Percentiles rank a stretch among this genome's conserved stretches.
These are phyloP conservation scores for Leccinum sublutescens DNA, from an alignment of 768 basidiomycete genomes.

Conservation along the genomic window DNA sequence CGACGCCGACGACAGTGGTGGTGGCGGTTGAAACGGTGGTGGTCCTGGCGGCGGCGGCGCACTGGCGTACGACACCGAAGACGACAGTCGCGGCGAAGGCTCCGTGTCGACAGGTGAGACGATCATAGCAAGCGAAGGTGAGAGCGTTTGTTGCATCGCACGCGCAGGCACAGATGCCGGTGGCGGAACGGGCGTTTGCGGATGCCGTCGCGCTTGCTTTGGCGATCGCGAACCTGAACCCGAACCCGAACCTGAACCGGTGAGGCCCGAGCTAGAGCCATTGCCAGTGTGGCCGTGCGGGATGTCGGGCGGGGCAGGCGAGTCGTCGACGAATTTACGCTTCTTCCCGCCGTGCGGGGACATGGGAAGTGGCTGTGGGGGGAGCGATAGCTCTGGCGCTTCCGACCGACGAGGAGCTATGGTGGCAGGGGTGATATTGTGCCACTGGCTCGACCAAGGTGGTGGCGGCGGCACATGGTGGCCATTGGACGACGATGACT, in stretches of 20 bases:
- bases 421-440: slow-evolving; percentile 18
- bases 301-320: slow-evolving; percentile 26
- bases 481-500: slow-evolving; percentile 29
- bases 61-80: slow-evolving; percentile 24
- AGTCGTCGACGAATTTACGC: slow-evolving; percentile 35
- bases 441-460: slow-evolving; percentile 35
- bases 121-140: slow-evolving; percentile 36
- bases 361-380: slow-evolving; percentile 11
- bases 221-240: slow-evolving; percentile 34
- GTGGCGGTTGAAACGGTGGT: slow-evolving; percentile 13
- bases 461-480: slow-evolving; percentile 36
- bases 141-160: slow-evolving; percentile 35
- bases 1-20: slow-evolving; percentile 1
- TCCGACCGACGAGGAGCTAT: slow-evolving; percentile 22
- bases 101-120: slow-evolving; percentile 35
- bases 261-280: slow-evolving; percentile 4
- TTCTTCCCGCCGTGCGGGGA: slow-evolving; percentile 35
- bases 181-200: slow-evolving; percentile 33
- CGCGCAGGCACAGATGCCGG: slow-evolving; percentile 26
- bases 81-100: slow-evolving; percentile 32
- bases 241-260: slow-evolving; percentile 6
- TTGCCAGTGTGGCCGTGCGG: slow-evolving; percentile 10
- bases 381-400: slow-evolving; percentile 20
- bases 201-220: slow-evolving; percentile 34
- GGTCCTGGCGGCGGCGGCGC: slow-evolving; percentile 13